Conservation (phyloP, 2,329 filamentous ascomycete species). For the Thelonectria blattea region DNA sequence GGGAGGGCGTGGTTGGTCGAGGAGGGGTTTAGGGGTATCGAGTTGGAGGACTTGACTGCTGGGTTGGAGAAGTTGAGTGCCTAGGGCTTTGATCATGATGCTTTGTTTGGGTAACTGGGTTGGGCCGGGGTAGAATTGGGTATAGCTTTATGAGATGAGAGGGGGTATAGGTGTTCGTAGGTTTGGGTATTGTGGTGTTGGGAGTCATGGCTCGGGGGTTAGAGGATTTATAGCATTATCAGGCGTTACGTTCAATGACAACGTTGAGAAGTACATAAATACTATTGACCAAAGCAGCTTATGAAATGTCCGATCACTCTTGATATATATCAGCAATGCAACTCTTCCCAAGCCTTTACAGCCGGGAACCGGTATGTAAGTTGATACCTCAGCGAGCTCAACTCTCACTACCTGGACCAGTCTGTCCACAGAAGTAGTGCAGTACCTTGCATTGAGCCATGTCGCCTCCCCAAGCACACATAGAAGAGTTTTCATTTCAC, state of each 20-base stretch:
- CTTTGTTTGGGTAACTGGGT: background rate
- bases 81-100: constrained; percentile 14
- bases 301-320: too few relatives aligned
- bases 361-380: too few relatives aligned
- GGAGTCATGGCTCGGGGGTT: background rate
- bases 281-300: too few relatives aligned
- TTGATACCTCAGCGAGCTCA: too few relatives aligned
- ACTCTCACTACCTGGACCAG: too few relatives aligned
- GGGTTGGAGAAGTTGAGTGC: constrained; percentile 32
- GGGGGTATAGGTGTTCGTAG: too few relatives aligned
- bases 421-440: background rate
- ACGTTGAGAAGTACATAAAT: background rate
- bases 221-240: background rate
- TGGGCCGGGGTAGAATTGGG: background rate
- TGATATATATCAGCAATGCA: too few relatives aligned
- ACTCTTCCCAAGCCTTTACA: too few relatives aligned
- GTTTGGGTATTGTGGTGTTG: too few relatives aligned
- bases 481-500: background rate
- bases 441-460: background rate
- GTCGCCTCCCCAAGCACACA: background rate
- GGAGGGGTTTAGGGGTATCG: constrained; percentile 81
- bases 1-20: constrained; percentile 81
- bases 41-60: constrained; percentile 50
- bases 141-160: too few relatives aligned
- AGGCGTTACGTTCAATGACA: background rate